phyloP scores from a whole-genome alignment of 108 stramenopile species.

The Skeletonema costatum region DNA sequence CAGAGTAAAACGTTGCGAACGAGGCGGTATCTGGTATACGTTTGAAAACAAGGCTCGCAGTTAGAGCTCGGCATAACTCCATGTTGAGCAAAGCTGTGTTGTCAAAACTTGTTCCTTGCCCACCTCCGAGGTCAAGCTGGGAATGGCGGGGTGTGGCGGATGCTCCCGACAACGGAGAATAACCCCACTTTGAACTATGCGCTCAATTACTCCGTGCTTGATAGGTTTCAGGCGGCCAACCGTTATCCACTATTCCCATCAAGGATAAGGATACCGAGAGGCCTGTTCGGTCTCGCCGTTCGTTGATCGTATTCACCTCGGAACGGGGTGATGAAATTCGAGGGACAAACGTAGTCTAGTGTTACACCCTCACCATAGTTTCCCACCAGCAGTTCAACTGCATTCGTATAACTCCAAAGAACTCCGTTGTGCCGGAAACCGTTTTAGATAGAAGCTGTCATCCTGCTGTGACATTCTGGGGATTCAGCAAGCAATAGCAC shows the following conservation, averaged over 20 bases:
- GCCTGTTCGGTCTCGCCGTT: constrained; percentile 18
- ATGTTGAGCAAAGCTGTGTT: constrained; percentile 30
- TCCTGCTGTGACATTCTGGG: constrained; percentile 15
- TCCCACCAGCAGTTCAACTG: constrained; percentile 32
- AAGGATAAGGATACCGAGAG: constrained; percentile 44
- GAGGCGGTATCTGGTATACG: constrained; percentile 6
- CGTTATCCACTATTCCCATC: constrained; percentile 13
- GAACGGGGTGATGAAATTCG: constrained; percentile 23
- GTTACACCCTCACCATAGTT: constrained; percentile 52
- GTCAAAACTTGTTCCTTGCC: too few species aligned
- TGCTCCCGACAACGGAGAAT: constrained; percentile 47
- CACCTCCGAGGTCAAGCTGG: too few species aligned
- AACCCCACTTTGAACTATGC: neutral
- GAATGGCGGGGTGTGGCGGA: neutral
- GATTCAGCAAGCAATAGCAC: constrained; percentile 32
- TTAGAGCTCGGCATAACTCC: constrained; percentile 45
- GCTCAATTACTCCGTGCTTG: constrained; percentile 3
- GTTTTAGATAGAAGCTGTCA: neutral
- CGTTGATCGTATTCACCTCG: constrained; percentile 34
- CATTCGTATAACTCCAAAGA: too few species aligned
- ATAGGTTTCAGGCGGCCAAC: neutral
- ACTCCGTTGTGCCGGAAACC: too few species aligned
- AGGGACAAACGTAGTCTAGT: constrained; percentile 16
- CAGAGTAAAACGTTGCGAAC: constrained; percentile 20
- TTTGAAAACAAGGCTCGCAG: constrained; percentile 40